Conservation (phyloP, 225 moss, liverwort and hornwort species). For the Polytrichum formosum region DNA sequence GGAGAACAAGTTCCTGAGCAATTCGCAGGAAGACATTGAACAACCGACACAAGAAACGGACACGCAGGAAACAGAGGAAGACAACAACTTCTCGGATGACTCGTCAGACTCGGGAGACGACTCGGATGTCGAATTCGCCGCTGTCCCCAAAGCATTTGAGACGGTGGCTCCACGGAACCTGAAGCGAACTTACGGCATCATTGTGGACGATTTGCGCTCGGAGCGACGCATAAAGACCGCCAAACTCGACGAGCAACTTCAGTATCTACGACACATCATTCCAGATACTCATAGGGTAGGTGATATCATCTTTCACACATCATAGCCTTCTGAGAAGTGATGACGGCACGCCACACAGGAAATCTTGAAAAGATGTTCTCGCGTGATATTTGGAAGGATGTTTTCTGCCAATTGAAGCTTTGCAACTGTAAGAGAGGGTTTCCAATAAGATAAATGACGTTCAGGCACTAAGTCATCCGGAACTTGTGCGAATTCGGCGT, state of each 20-base stretch:
- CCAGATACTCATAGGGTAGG: conserved; percentile 38
- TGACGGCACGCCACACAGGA: too few species aligned
- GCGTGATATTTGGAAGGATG: neutral
- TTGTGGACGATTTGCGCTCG: conserved; percentile 33
- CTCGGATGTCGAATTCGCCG: conserved; percentile 2
- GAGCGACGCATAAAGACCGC: conserved; percentile 40
- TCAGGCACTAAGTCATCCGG: too few species aligned
- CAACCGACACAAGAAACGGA: conserved; percentile 18
- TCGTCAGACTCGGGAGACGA: conserved; percentile 30
- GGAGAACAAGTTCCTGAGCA: conserved; percentile 12
- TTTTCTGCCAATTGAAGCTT: too few species aligned
- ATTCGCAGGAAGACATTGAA: conserved; percentile 8
- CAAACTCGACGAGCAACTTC: conserved; percentile 47
- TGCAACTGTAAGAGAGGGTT: neutral
- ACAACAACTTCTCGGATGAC: conserved; percentile 24
- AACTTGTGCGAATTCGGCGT: too few species aligned
- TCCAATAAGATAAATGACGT: neutral
- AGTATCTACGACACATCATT: conserved; percentile 33
- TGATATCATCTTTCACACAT: neutral
- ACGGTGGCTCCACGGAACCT: conserved; percentile 34
- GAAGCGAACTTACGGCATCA: conserved; percentile 46
- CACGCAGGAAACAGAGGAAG: conserved; percentile 6
- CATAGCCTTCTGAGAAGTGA: too few species aligned
- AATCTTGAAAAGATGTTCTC: neutral
- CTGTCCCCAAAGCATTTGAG: conserved; percentile 33